Conservation (phyloP, 345 rosid species). For the Rhizophora apiculata region DNA sequence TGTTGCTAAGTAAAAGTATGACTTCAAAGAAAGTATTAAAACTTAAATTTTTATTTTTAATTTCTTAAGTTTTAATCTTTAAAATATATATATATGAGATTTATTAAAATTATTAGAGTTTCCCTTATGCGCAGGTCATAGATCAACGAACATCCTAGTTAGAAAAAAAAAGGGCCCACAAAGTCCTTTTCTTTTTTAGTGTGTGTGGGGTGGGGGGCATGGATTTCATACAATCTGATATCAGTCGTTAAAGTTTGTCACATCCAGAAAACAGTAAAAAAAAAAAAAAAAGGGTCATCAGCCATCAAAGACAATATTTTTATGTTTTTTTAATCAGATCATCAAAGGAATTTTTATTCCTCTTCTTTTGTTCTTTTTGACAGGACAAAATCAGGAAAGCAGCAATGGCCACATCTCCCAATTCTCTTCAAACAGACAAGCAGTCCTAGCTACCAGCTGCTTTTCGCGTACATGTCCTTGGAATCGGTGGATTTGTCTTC, state of each 20-base stretch:
- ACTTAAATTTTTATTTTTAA: too few species aligned
- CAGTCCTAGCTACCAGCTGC: conserved; percentile 27
- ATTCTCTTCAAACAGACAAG: conserved; percentile 56
- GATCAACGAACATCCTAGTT: too few species aligned
- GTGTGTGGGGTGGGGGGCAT: background rate
- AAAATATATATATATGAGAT: too few species aligned
- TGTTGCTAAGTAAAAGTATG: too few species aligned
- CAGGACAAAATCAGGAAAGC: too few species aligned
- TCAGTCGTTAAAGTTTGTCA: background rate
- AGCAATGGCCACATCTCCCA: conserved; percentile 17
- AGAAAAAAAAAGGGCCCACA: too few species aligned
- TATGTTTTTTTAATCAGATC: conserved; percentile 6
- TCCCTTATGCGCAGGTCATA: too few species aligned
- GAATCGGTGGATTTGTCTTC: conserved; percentile 26
- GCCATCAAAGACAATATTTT: conserved; percentile 5
- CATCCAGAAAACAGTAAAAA: background rate
- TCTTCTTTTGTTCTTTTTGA: conserved; percentile 18
- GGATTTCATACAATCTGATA: conserved; percentile 32
- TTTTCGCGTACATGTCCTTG: conserved; percentile 27
- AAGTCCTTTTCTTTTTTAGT: too few species aligned
- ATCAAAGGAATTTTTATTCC: conserved; percentile 25
- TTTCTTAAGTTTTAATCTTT: too few species aligned
- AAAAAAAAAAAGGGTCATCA: conserved; percentile 7
- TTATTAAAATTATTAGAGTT: too few species aligned
- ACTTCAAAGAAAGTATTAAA: too few species aligned